Evolutionary conservation across 1,284 basidiomycete species (phyloP).

Genomic region (Apiotrichum siamense): DNA sequence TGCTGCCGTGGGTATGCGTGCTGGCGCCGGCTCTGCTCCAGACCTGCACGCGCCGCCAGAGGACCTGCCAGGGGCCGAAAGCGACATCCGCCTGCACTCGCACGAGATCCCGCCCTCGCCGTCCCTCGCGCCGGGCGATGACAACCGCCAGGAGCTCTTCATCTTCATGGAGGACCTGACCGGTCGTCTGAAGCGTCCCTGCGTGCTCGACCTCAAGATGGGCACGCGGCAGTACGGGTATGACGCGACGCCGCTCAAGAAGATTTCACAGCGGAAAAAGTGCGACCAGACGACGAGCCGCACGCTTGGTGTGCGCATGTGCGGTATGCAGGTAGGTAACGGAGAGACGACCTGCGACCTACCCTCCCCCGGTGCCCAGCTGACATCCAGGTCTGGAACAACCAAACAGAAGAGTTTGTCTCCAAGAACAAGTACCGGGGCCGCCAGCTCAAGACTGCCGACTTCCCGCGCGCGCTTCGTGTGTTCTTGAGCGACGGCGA

Average conservation of each 20-base stretch:
- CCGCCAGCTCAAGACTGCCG: constrained; percentile 74
- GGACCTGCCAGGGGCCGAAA: too few relatives aligned
- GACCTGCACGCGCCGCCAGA: too few relatives aligned
- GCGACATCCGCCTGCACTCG: too few relatives aligned
- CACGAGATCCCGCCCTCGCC: constrained; percentile 35
- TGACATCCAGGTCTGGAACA: constrained; percentile 74
- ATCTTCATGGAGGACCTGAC: constrained; percentile 99
- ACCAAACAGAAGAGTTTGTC: constrained; percentile 68
- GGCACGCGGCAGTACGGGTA: constrained; percentile 97
- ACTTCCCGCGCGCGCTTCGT: constrained; percentile 74
- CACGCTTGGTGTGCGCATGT: constrained; percentile 83
- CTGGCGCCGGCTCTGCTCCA: too few relatives aligned
- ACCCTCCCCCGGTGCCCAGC: neutral
- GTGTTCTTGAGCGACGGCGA: constrained; percentile 84
- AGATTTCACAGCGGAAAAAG: constrained; percentile 96
- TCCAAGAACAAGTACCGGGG: constrained; percentile 98
- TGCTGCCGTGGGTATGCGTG: too few relatives aligned
- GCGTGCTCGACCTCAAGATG: constrained; percentile 98
- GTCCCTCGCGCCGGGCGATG: too few relatives aligned
- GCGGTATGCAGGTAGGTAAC: constrained; percentile 90
- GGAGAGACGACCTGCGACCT: too few relatives aligned
- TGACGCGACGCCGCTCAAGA: constrained; percentile 86
- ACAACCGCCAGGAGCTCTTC: constrained; percentile 87
- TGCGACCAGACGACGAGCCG: constrained; percentile 93
- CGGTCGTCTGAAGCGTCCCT: constrained; percentile 85